Conservation (phyloP, 805 yeast genomes). For the Saturnispora ahearnii region DNA sequence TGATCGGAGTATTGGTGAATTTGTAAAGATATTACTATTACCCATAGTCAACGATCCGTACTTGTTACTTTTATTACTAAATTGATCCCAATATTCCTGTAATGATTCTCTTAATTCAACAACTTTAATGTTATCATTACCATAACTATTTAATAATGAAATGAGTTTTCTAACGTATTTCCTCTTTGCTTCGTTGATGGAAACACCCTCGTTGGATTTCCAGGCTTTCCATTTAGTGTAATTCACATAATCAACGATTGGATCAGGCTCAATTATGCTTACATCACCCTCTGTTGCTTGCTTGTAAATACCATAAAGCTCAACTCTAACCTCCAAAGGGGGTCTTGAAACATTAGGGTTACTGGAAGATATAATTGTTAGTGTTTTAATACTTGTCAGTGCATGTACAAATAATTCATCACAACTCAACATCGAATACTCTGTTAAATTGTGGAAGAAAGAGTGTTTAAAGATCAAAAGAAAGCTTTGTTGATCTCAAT, state of each 20-base stretch:
- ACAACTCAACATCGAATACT: conserved; percentile 25
- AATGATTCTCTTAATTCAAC: conserved; percentile 41
- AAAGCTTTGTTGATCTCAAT: background rate
- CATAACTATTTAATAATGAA: conserved; percentile 58
- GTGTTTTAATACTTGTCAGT: conserved; percentile 64
- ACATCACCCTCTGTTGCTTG: conserved; percentile 89
- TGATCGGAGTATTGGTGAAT: conserved; percentile 13
- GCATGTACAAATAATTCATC: conserved; percentile 81
- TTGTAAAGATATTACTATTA: background rate
- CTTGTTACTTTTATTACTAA: background rate
- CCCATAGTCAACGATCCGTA: conserved; percentile 1
- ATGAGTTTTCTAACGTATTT: conserved; percentile 59
- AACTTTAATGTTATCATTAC: conserved; percentile 54
- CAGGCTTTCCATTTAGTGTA: conserved; percentile 81
- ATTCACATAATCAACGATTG: conserved; percentile 45
- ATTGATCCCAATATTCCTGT: conserved; percentile 66
- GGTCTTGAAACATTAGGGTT: conserved; percentile 65
- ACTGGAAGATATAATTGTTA: conserved; percentile 52
- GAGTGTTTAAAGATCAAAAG: background rate
- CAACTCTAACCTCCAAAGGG: conserved; percentile 58
- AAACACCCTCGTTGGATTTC: conserved; percentile 63
- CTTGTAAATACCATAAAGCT: conserved; percentile 73
- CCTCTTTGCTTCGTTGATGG: conserved; percentile 65
- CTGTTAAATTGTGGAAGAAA: background rate
- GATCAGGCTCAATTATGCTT: conserved; percentile 57